phyloP scores from a whole-genome alignment of 768 basidiomycete genomes.

The Pholiota microspora region DNA sequence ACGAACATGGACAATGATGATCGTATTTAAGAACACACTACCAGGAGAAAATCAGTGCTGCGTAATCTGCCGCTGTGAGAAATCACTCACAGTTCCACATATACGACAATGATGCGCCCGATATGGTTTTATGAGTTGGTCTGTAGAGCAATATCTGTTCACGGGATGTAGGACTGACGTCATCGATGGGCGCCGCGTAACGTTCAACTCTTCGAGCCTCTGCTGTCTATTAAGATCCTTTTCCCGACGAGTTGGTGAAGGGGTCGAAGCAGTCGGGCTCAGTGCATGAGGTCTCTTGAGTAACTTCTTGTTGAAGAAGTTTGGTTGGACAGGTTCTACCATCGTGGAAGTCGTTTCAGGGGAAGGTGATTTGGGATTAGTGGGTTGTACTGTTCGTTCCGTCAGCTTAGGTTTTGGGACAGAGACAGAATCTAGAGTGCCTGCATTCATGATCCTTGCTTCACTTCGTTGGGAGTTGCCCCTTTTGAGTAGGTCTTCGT shows the following conservation, averaged over 20 bases:
- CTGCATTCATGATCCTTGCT: background rate
- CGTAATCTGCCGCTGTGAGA: background rate
- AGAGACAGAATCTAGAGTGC: background rate
- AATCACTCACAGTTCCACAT: constrained; percentile 71
- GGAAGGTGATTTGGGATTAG: background rate
- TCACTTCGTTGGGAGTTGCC: background rate
- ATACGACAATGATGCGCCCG: constrained; percentile 77
- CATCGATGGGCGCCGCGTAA: constrained; percentile 33
- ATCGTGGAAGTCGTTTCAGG: background rate
- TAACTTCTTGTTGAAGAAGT: background rate
- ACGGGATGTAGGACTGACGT: constrained; percentile 53
- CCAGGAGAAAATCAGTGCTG: background rate
- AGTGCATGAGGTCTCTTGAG: background rate
- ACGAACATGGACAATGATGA: constrained; percentile 87
- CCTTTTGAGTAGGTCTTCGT: constrained; percentile 32
- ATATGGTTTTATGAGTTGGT: constrained; percentile 69
- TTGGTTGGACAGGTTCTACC: background rate
- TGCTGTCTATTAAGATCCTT: constrained; percentile 1
- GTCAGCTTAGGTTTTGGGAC: background rate
- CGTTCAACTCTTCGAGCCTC: constrained; percentile 15
- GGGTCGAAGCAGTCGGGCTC: background rate
- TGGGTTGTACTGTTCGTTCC: background rate
- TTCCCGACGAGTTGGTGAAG: background rate
- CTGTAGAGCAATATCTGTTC: constrained; percentile 63
- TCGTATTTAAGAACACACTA: constrained; percentile 84